Conservation (phyloP, 1,139 yeast genomes). For the Spathaspora sp. region DNA sequence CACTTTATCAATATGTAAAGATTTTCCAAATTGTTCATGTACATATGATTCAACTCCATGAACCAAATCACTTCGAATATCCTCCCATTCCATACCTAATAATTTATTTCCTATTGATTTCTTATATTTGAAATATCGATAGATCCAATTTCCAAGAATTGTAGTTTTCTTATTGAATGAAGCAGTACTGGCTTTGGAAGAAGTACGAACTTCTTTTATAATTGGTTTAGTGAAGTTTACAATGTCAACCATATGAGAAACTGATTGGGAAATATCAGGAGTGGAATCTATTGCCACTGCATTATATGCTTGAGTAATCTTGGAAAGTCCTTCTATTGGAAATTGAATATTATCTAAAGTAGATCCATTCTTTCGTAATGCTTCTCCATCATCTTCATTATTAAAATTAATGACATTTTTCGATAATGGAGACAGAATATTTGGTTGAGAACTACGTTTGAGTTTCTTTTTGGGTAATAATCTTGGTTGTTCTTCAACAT, state of each 20-base stretch:
- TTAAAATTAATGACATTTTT: slow-evolving; percentile 9
- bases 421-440: slow-evolving; percentile 13
- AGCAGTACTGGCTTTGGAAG: slow-evolving; percentile 30
- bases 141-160: slow-evolving; percentile 33
- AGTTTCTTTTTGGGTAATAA: slow-evolving; percentile 11
- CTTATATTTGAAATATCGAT: slow-evolving; percentile 40
- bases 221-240: slow-evolving; percentile 29
- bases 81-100: slow-evolving; percentile 49
- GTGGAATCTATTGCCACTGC: slow-evolving; percentile 2
- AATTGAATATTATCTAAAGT: slow-evolving; percentile 15
- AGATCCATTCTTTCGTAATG: neutral
- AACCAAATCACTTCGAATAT: slow-evolving; percentile 38
- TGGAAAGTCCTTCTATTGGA: slow-evolving; percentile 22
- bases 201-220: slow-evolving; percentile 29
- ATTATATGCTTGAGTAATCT: slow-evolving; percentile 10
- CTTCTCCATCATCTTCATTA: neutral
- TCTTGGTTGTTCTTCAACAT: neutral
- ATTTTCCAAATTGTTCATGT: slow-evolving; percentile 36
- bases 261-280: slow-evolving; percentile 19
- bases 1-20: slow-evolving; percentile 10
- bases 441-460: slow-evolving; percentile 7
- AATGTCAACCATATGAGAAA: slow-evolving; percentile 21
- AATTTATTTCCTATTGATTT: slow-evolving; percentile 39
- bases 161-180: slow-evolving; percentile 29
- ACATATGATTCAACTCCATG: slow-evolving; percentile 38